Conservation (phyloP, 75 land plant genomes). For the Ceratopteris richardii region DNA sequence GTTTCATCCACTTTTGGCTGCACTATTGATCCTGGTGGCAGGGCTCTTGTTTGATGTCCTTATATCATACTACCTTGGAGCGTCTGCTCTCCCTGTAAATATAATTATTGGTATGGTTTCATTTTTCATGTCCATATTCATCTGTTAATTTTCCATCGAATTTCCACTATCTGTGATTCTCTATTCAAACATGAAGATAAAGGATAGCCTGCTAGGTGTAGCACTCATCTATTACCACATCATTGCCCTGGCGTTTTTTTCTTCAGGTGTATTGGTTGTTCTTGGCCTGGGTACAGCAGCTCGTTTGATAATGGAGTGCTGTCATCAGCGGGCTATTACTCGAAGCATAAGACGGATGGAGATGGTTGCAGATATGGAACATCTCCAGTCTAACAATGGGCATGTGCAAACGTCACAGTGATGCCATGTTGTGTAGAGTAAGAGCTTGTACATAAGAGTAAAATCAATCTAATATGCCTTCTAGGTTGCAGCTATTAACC, state of each 20-base stretch:
- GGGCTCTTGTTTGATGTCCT: slow-evolving; percentile 84
- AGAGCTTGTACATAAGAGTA: too few relatives aligned
- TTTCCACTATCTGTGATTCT: background rate
- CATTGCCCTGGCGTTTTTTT: too few relatives aligned
- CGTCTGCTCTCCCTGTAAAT: slow-evolving; percentile 88
- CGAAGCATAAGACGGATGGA: slow-evolving; percentile 21
- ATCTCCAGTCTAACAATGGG: too few relatives aligned
- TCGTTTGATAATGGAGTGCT: slow-evolving; percentile 69
- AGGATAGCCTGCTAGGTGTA: too few relatives aligned
- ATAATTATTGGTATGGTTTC: slow-evolving; percentile 67
- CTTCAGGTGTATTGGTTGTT: slow-evolving; percentile 75
- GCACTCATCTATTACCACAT: too few relatives aligned
- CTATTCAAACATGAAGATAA: too few relatives aligned
- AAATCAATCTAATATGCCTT: too few relatives aligned
- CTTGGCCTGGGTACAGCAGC: slow-evolving; percentile 84
- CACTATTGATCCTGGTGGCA: slow-evolving; percentile 67
- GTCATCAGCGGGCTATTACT: slow-evolving; percentile 52
- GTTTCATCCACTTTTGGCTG: slow-evolving; percentile 86
- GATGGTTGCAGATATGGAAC: slow-evolving; percentile 5
- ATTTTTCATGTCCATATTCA: background rate
- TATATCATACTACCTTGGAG: slow-evolving; percentile 80
- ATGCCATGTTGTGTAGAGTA: too few relatives aligned
- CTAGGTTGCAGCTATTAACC: too few relatives aligned
- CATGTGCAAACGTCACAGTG: too few relatives aligned
- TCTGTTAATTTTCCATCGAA: background rate